Base-by-base conservation (phyloP, 1,284 basidiomycete species). In the Marasmius tenuissimus region DNA sequence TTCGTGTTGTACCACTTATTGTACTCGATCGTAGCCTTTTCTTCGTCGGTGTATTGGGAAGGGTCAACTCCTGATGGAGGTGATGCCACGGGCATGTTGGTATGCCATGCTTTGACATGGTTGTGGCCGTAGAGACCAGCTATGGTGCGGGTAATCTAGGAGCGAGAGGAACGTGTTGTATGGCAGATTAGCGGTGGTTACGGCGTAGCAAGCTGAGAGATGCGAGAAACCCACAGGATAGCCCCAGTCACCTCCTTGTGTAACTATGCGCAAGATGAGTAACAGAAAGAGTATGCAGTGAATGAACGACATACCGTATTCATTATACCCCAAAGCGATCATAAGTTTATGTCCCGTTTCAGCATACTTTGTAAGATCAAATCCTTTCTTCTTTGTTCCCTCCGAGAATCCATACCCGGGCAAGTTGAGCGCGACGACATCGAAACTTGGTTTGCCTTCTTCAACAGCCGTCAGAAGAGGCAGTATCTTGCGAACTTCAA, bases 181-280 rank as follows among this genome's bases (percentile, higher is more conserved):
- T n/a, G n/a, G n/a, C 42, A 18, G 27, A 27, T 27, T 45, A 18
- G 14, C 14, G 42, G 42, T 39, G 18, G 14, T 18, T 12, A 50
- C 14, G 55, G 38, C 16, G 54, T 20, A 27, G 9, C 42, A n/a
- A 34, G 18, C 16, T 38, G 11, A 12, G 35, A 4, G 37, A 40
- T 22, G 37, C 20, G 10, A 35, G 38, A 12, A 12, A 16, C n/a
- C 14, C 48, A 22, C 66, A 83, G 81, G 0, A 70, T 1, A 67
- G 50, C 83, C 84, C 83, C 81, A 84, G 64, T 85, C 84, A 7
- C 84, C 84, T 18, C 81, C 84, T 70, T 85, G 80, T 0, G 78
- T 77, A 16, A 81, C 82, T 85, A 63, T n/a, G 27, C 80, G 80
- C 67, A 81, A 77, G 0, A 75, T 73, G 0, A 81, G 79, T 80